Percentiles rank a stretch among this genome's conserved stretches.
These are phyloP conservation scores for Pseudozyma thailandica DNA, from an alignment of 1,284 basidiomycete genomes.

Conservation along the genomic window DNA sequence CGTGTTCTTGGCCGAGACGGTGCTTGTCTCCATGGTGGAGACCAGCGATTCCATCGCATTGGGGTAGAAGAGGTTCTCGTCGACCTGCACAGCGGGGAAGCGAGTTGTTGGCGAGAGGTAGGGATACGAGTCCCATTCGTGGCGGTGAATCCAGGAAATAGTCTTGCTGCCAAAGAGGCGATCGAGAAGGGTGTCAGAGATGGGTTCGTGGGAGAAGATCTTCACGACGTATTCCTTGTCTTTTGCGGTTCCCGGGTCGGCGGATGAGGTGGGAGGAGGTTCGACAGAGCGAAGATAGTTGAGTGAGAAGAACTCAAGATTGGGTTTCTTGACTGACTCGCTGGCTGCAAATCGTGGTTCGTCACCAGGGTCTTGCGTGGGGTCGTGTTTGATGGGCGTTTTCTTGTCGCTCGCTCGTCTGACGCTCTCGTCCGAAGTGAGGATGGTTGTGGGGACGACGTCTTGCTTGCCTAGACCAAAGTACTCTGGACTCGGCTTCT, in stretches of 20 bases:
- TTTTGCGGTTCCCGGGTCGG: slow-evolving; percentile 7
- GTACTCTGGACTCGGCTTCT: slow-evolving; percentile 76
- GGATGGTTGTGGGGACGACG: slow-evolving; percentile 75
- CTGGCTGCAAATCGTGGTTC: slow-evolving; percentile 3
- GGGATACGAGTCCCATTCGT: slow-evolving; percentile 75
- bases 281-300: slow-evolving; percentile 80
- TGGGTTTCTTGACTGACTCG: slow-evolving; percentile 56
- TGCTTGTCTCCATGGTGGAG: slow-evolving; percentile 88
- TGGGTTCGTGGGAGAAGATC: slow-evolving; percentile 80
- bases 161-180: slow-evolving; percentile 45
- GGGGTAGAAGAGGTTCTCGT: slow-evolving; percentile 83
- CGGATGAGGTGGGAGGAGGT: slow-evolving; percentile 40
- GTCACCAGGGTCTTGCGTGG: background rate
- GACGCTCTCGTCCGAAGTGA: slow-evolving; percentile 72
- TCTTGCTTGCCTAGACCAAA: slow-evolving; percentile 73
- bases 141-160: slow-evolving; percentile 79
- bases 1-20: slow-evolving; percentile 81
- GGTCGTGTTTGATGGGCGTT: no score
- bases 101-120: slow-evolving; percentile 74
- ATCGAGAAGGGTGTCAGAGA: slow-evolving; percentile 78
- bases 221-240: slow-evolving; percentile 61
- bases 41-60: slow-evolving; percentile 78
- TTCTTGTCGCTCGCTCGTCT: slow-evolving; percentile 32
- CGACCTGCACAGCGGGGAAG: slow-evolving; percentile 82
- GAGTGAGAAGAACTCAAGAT: slow-evolving; percentile 84